Conservation (phyloP, 2,329 filamentous ascomycete species). For the Tricladium varicosporioides region DNA sequence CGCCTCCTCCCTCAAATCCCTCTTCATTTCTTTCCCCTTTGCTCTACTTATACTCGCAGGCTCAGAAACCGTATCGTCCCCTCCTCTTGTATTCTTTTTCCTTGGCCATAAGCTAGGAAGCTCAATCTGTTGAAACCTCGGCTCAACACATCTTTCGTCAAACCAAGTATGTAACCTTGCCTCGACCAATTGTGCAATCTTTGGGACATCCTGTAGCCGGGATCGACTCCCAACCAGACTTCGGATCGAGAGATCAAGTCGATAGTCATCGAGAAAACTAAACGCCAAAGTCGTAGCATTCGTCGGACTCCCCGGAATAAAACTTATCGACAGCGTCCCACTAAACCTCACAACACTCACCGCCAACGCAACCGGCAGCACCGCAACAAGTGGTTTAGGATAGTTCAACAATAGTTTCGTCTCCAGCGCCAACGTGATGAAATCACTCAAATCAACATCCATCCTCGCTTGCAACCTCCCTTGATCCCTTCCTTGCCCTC, state of each 20-base stretch:
- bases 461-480: conserved; percentile 87
- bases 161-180: conserved; percentile 81
- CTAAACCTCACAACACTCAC: conserved; percentile 94
- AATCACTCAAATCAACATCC: conserved; percentile 95
- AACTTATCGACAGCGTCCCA: conserved; percentile 88
- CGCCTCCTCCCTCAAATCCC: conserved; percentile 51
- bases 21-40: conserved; percentile 52
- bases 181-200: conserved; percentile 83
- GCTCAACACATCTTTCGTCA: conserved; percentile 82
- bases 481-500: conserved; percentile 50
- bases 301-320: conserved; percentile 71
- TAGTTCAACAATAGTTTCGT: conserved; percentile 95
- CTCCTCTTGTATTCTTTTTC: conserved; percentile 78
- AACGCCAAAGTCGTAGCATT: conserved; percentile 86
- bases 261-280: conserved; percentile 87
- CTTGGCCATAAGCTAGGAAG: conserved; percentile 80
- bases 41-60: conserved; percentile 48
- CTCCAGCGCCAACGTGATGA: conserved; percentile 91
- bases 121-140: conserved; percentile 82
- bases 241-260: conserved; percentile 77
- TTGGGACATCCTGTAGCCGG: conserved; percentile 79
- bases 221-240: conserved; percentile 79
- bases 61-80: conserved; percentile 48
- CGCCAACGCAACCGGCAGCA: conserved; percentile 86
- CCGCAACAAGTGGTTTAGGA: conserved; percentile 82